Base-by-base conservation (phyloP, 2,329 filamentous ascomycete species). In the Cladobotryum protrusum region DNA sequence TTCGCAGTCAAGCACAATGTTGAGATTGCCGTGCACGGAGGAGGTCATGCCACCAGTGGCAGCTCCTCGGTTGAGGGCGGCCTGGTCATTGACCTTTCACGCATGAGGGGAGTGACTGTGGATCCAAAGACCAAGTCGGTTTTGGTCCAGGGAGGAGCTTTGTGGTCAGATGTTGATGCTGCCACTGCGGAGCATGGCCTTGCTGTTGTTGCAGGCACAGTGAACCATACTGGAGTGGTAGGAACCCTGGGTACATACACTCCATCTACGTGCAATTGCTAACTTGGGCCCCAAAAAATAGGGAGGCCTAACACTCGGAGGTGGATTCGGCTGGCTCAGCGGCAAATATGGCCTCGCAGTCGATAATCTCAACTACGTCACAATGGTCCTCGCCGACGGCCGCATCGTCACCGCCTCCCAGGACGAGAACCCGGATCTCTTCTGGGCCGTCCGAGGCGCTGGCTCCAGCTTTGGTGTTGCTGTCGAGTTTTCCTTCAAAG, bases 221-320 rank as follows among this genome's bases (percentile, higher is more conserved):
- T 84, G 6, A 79, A 79, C 47, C 77, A 83, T 55, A 83, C 80
- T 1, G 81, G 82, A 3, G 74, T 84, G 8, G 80, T 41, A 41
- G 5, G 37, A 13, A 8, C 24, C 6, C 24, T 9, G 6, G 24
- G 11, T 12, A 19, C 18, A 37, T 37, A n/a, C 12, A 14, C 5
- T 17, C 35, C 35, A 37, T 17, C 35, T 37, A 14, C 35, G 13
- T 37, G 4, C 8, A 8, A 18, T 17, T 40, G 17, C 37, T 37
- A 36, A 36, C 12, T 17, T 11, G 15, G 3, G 37, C n/a, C 15
- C 17, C 15, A 41, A 5, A 19, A 20, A 19, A 19, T 19, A 41
- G 37, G 37, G 78, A 3, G 82, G 78, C 0, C 63, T 83, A 13
- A 74, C 74, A 0, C 57, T 83, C 0, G 79, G 79, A 1, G 81